Conservation (phyloP, 129 eudicot genomes). For the Flaveria sonorensis region DNA sequence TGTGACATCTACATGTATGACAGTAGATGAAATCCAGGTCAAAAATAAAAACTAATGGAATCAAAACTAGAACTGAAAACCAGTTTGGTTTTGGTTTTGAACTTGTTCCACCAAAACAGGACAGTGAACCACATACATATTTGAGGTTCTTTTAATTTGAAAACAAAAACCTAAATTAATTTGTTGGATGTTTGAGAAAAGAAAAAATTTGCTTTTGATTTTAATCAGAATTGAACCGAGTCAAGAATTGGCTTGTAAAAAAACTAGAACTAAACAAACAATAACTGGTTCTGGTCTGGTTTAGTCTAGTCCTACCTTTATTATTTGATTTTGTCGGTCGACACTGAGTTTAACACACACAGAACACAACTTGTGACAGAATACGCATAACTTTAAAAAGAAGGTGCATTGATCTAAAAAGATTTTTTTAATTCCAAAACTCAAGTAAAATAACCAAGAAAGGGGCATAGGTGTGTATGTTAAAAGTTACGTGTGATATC, state of each 20-base stretch:
- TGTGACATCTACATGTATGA: not conserved
- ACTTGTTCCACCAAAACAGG: not conserved
- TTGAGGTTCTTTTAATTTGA: not conserved
- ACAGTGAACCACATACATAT: not conserved
- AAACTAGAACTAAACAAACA: not conserved
- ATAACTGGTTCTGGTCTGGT: not conserved
- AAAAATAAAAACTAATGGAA: not conserved
- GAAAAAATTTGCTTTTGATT: not conserved
- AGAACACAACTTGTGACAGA: not conserved
- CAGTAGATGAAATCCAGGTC: conserved; percentile 3
- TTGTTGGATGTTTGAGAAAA: not conserved
- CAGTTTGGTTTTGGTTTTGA: not conserved
- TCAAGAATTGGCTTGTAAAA: not conserved
- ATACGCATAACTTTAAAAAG: not conserved
- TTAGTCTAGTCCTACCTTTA: not conserved
- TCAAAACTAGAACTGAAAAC: not conserved
- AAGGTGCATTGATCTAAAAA: not conserved
- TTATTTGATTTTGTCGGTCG: not conserved
- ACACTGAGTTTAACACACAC: not conserved
- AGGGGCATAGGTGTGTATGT: not conserved
- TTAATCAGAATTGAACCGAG: not conserved
- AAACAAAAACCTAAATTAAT: not conserved
- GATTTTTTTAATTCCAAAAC: not conserved
- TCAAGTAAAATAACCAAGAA: not conserved
- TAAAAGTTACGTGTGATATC: not conserved